Conservation (phyloP, 2,329 filamentous ascomycete species). For the Xylariales sp. region DNA sequence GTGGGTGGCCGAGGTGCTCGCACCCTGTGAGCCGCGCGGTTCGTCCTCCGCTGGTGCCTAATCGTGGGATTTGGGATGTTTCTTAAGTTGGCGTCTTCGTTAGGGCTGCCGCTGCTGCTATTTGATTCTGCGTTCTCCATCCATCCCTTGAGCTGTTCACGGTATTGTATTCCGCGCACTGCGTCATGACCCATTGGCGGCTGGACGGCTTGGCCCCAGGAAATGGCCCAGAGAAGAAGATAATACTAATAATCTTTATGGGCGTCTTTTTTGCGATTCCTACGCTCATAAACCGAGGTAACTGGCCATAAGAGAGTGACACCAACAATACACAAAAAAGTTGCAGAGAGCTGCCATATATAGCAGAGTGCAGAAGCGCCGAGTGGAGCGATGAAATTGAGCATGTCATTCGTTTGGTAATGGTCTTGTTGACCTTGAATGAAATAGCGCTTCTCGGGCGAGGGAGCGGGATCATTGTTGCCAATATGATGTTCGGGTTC, state of each 20-base stretch:
- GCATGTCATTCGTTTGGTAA: constrained; percentile 80
- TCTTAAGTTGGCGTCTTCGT: background rate
- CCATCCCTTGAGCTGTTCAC: background rate
- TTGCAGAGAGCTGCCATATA: constrained; percentile 72
- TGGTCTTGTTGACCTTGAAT: constrained; percentile 83
- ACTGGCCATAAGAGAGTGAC: constrained; percentile 52
- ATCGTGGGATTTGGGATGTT: background rate
- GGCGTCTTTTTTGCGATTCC: background rate
- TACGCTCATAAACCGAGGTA: constrained; percentile 26
- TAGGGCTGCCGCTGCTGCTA: too few relatives aligned
- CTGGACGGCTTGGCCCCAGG: background rate
- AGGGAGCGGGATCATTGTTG: constrained; percentile 40
- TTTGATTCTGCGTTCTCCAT: background rate
- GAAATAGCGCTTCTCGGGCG: constrained; percentile 66
- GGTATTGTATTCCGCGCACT: background rate
- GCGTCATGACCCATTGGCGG: background rate
- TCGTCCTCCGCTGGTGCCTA: background rate
- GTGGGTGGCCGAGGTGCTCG: background rate
- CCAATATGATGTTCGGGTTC: constrained; percentile 38
- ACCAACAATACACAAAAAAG: constrained; percentile 72
- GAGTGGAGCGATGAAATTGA: constrained; percentile 76
- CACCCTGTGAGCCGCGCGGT: background rate
- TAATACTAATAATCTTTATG: background rate
- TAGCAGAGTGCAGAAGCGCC: constrained; percentile 65
- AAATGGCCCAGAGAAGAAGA: too few relatives aligned